Conservation (phyloP, 139 green algal species). For the Ettlia oleoabundans region DNA sequence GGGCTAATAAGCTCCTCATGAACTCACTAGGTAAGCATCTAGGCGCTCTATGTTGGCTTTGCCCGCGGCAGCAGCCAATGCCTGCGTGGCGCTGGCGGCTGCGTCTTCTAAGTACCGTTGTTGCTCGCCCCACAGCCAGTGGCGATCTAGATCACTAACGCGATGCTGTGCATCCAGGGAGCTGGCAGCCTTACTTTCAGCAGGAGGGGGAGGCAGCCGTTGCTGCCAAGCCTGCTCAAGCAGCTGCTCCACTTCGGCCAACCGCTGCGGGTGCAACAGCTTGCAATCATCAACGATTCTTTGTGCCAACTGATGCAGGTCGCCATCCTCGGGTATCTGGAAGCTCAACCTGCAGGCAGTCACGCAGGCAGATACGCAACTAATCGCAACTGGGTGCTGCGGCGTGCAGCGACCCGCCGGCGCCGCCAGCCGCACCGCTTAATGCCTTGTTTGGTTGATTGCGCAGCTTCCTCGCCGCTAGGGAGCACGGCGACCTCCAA, state of each 20-base stretch:
- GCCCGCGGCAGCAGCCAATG: background rate
- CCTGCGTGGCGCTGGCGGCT: background rate
- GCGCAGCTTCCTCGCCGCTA: background rate
- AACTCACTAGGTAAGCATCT: slow-evolving; percentile 73
- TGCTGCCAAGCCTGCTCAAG: slow-evolving; percentile 57
- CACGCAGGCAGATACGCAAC: background rate
- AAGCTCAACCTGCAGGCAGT: slow-evolving; percentile 67
- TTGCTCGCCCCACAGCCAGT: slow-evolving; percentile 33
- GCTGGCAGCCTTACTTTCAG: background rate
- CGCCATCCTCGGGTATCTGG: slow-evolving; percentile 50
- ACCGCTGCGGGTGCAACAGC: slow-evolving; percentile 79
- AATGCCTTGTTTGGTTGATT: slow-evolving; percentile 23
- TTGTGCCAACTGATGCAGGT: slow-evolving; percentile 65
- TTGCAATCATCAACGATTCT: slow-evolving; percentile 83
- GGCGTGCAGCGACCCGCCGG: fast-evolving
- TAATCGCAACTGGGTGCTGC: too few species aligned
- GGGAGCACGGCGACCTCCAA: background rate
- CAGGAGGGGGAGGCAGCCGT: background rate
- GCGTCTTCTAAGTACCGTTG: slow-evolving; percentile 20
- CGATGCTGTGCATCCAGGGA: background rate
- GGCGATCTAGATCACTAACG: slow-evolving; percentile 13
- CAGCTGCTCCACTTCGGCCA: slow-evolving; percentile 58
- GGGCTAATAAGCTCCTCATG: too few species aligned
- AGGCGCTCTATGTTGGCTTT: slow-evolving; percentile 56
- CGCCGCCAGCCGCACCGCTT: slow-evolving; percentile 20